Conservation (phyloP, 306 rosid genomes). For the Begonia fuchsioides region DNA sequence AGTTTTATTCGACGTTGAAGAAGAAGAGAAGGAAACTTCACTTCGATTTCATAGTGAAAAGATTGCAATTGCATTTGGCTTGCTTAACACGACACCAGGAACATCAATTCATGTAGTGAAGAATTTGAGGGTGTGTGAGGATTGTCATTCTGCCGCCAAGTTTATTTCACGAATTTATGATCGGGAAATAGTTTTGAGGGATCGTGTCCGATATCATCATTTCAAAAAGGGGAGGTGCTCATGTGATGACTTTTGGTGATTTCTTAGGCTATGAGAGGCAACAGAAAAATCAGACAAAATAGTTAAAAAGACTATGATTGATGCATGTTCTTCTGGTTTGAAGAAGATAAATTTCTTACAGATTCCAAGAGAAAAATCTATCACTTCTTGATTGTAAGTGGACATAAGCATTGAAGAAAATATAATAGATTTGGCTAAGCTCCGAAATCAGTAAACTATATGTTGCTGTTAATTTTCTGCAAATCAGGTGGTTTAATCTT, state of each 20-base stretch:
- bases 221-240: conserved; percentile 43
- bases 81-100: conserved; percentile 33
- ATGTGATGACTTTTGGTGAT: conserved; percentile 48
- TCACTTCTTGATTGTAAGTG: too few species aligned
- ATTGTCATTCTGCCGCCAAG: conserved; percentile 44
- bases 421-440: too few species aligned
- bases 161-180: conserved; percentile 29
- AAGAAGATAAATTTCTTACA: too few species aligned
- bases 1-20: conserved; percentile 31
- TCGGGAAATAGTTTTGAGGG: conserved; percentile 36
- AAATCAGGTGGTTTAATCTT: too few species aligned
- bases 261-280: neutral
- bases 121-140: conserved; percentile 51
- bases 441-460: too few species aligned
- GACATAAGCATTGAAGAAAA: too few species aligned
- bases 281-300: too few species aligned
- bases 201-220: conserved; percentile 44
- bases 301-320: too few species aligned
- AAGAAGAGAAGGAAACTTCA: conserved; percentile 52
- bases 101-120: conserved; percentile 35
- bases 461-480: too few species aligned
- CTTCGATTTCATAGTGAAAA: conserved; percentile 38
- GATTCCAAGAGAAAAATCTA: too few species aligned
- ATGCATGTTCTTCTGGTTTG: too few species aligned
- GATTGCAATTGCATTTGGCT: conserved; percentile 50